Evolutionary conservation across 495 filamentous ascomycete genomes (phyloP).

Genomic region (Penicillium alfredii): DNA sequence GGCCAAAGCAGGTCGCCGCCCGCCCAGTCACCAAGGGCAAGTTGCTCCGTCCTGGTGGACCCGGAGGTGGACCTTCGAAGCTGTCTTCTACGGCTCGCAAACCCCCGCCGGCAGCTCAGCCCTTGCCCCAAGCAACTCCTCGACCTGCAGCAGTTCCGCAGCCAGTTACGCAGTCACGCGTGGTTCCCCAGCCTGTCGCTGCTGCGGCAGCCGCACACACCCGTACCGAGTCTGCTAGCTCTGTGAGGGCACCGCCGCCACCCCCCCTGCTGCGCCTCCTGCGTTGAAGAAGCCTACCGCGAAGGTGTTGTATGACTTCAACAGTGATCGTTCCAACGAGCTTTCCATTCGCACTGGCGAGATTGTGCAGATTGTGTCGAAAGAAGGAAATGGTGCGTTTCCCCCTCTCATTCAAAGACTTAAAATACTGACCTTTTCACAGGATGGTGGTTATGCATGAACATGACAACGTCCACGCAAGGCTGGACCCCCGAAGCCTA

Average conservation of each 20-base stretch:
- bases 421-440: conserved; percentile 20
- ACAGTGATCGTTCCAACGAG: conserved; percentile 70
- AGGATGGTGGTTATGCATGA: conserved; percentile 96
- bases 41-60: conserved; percentile 83
- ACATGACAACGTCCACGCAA: conserved; percentile 53
- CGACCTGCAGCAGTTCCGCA: conserved; percentile 43
- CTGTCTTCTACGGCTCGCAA: conserved; percentile 46
- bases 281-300: conserved; percentile 68
- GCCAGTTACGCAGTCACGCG: conserved; percentile 28
- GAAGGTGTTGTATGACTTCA: conserved; percentile 84
- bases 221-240: conserved; percentile 48
- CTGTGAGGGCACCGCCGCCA: conserved; percentile 60
- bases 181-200: conserved; percentile 44
- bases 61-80: conserved; percentile 72
- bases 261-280: conserved; percentile 62
- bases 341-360: conserved; percentile 71
- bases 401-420: neutral
- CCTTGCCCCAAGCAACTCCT: conserved; percentile 34
- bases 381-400: conserved; percentile 81
- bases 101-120: conserved; percentile 27
- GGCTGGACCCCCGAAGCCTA: conserved; percentile 95
- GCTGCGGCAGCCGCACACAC: conserved; percentile 43
- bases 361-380: conserved; percentile 76
- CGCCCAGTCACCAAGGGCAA: conserved; percentile 87
- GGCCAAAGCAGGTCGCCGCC: conserved; percentile 72